A percentile compares a stretch with the other conserved stretches of the same genome.
These are phyloP conservation scores for Aspergillus nanangensis DNA, from an alignment of 495 filamentous ascomycete species.

Conservation along the genomic window DNA sequence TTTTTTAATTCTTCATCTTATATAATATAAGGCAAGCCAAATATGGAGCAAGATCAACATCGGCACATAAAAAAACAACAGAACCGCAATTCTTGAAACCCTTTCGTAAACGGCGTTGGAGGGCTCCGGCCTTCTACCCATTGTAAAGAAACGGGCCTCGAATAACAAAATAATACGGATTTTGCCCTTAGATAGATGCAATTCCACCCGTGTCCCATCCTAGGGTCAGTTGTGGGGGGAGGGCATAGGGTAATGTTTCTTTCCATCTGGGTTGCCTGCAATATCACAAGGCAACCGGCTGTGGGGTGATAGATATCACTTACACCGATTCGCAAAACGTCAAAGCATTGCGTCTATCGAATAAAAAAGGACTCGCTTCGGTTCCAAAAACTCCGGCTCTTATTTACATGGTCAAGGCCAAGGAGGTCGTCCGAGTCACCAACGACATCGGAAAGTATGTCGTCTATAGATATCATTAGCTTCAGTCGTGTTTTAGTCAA, in stretches of 20 bases:
- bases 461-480: slow-evolving; percentile 52
- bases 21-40: too few species aligned
- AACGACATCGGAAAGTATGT: slow-evolving; percentile 73
- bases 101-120: too few species aligned
- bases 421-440: slow-evolving; percentile 69
- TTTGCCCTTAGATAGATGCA: too few species aligned
- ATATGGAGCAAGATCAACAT: too few species aligned
- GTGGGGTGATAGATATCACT: not conserved
- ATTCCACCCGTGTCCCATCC: too few species aligned
- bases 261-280: slow-evolving; percentile 2
- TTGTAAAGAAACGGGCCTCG: too few species aligned
- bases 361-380: slow-evolving; percentile 65
- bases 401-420: slow-evolving; percentile 88
- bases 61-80: too few species aligned
- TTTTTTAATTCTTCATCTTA: too few species aligned
- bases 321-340: too few species aligned
- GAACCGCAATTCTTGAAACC: too few species aligned
- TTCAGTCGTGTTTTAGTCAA: not conserved
- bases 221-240: not conserved
- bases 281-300: not conserved
- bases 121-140: too few species aligned
- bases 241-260: not conserved
- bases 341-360: slow-evolving; percentile 49
- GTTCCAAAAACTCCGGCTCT: slow-evolving; percentile 53
- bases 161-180: too few species aligned